Evolutionary conservation across 768 basidiomycete genomes (phyloP), one percentile per base, ranked within the genome.

Genomic region (Termitomyces eurrhizus): DNA sequence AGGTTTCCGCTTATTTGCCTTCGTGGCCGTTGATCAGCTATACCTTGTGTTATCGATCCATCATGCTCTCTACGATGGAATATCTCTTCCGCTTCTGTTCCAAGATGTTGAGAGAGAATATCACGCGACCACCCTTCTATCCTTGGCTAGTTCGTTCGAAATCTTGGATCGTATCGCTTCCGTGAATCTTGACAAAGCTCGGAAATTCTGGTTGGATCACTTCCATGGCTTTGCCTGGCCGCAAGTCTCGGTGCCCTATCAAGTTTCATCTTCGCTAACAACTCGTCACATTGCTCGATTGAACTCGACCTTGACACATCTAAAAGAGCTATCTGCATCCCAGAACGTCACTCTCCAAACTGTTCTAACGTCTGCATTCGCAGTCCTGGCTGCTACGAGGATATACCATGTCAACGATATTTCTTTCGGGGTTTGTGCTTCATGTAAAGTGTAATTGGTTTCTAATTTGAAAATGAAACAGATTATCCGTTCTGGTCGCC

Each of bases 401-500:
- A 52, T 75, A 14, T 75, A 73, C 56, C 59, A 60, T 24, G 52
- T 62, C 24, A 60, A 60, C 16, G 74, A 75, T 62, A 65, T 75
- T 46, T 63, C 64, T n/a, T 73, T 75, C 56, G 74, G 74, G 11
- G 74, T 75, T 54, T 39, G 74, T 71, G 41, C n/a, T 54, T 51
- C 42, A 35, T 46, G 14, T 52, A 26, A 46, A 24, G 45, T 45
- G 4, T 4, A 7, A 32, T 39, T n/a, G 36, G 48, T 16, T 35
- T 41, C n/a, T 52, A 14, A 33, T 18, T 16, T 29, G 21, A 35
- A 29, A 29, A 16, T 46, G 24, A 52, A 32, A 58, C 54, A 75
- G 74, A 68, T 73, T 12, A 70, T 75, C 35, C 73, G 74, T 48
- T 75, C 74, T 24, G 74, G 74, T 5, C 66, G 74, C 18, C 60